phyloP scores from a whole-genome alignment of 345 rosid species.

The Anacardium occidentale region DNA sequence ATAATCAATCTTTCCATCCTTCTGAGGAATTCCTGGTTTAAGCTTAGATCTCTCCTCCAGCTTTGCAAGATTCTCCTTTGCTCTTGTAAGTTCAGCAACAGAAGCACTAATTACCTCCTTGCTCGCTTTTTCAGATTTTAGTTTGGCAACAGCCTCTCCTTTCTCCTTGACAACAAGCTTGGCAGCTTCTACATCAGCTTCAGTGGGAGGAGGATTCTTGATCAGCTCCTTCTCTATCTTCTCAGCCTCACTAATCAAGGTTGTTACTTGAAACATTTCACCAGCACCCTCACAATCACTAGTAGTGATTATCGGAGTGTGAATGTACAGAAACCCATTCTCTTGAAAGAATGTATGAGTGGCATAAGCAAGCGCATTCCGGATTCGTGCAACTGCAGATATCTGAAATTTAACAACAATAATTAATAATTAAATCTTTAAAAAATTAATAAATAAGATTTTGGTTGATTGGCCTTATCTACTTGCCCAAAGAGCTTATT shows the following conservation, averaged over 20 bases:
- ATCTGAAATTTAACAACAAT: constrained; percentile 42
- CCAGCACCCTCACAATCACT: constrained; percentile 99
- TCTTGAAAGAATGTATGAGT: constrained; percentile 88
- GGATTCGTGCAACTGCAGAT: constrained; percentile 82
- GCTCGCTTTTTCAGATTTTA: constrained; percentile 67
- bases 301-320: constrained; percentile 86
- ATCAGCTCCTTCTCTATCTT: constrained; percentile 70
- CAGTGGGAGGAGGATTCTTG: constrained; percentile 75
- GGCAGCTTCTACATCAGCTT: constrained; percentile 81
- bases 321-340: constrained; percentile 64
- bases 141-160: constrained; percentile 58
- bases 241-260: constrained; percentile 66
- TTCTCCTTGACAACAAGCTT: constrained; percentile 52
- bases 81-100: constrained; percentile 54
- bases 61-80: constrained; percentile 51
- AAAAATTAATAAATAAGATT: too few relatives aligned
- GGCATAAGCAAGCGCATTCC: constrained; percentile 82
- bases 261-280: constrained; percentile 96
- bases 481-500: too few relatives aligned
- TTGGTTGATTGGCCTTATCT: too few relatives aligned
- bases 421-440: neutral
- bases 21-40: constrained; percentile 73
- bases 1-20: constrained; percentile 79
- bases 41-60: constrained; percentile 68
- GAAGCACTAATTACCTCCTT: constrained; percentile 53